Conservation (phyloP, 257 asterid genomes). For the Plantago elongata region DNA sequence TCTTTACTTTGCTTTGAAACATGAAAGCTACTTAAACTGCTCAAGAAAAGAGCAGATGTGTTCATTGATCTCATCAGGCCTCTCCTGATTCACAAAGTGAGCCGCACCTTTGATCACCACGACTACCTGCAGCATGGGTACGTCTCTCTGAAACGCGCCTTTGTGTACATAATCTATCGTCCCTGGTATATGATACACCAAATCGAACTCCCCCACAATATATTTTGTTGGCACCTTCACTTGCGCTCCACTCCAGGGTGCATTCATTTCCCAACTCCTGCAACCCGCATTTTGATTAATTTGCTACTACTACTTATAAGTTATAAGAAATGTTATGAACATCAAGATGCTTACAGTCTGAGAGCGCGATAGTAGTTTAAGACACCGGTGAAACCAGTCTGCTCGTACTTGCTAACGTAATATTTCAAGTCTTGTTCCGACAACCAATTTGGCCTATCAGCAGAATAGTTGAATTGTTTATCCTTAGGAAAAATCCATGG, state of each 20-base stretch:
- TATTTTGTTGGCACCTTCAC: constrained; percentile 60
- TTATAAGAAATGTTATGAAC: too few relatives aligned
- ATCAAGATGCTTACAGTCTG: constrained; percentile 30
- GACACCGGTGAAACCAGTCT: constrained; percentile 75
- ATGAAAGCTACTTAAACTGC: constrained; percentile 30
- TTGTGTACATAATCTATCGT: constrained; percentile 45
- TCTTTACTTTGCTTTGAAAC: too few relatives aligned
- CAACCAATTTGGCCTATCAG: constrained; percentile 52
- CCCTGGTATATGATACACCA: constrained; percentile 46
- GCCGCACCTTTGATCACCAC: constrained; percentile 63
- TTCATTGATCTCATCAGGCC: constrained; percentile 54
- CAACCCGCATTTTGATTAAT: not conserved
- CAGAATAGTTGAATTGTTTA: constrained; percentile 38
- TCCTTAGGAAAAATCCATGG: constrained; percentile 55
- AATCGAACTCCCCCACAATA: constrained; percentile 57
- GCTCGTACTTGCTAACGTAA: constrained; percentile 41
- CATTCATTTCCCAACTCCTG: constrained; percentile 65
- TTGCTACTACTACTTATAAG: too few relatives aligned
- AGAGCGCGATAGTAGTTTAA: constrained; percentile 70
- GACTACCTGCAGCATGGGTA: constrained; percentile 53
- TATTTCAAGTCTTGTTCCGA: constrained; percentile 62
- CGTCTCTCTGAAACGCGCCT: constrained; percentile 54
- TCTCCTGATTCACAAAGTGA: constrained; percentile 63
- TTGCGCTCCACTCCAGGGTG: constrained; percentile 61
- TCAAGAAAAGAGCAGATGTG: constrained; percentile 55